Base-by-base conservation (phyloP, 177 flowering plant species). In the Vitis hybrid region DNA sequence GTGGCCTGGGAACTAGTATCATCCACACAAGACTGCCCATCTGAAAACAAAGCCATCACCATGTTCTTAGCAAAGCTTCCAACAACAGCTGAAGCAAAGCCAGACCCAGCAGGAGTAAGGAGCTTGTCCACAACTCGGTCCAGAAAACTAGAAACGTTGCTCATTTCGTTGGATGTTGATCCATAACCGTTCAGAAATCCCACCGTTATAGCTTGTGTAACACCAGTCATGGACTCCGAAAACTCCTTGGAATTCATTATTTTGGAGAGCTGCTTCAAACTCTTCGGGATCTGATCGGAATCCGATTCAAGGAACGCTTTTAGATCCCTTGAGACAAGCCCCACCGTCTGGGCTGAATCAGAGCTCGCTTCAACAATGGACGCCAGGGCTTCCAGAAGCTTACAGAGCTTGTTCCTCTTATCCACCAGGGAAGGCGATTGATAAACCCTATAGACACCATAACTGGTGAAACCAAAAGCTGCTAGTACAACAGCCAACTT, bases 1-100 rank as follows among this genome's bases (percentile, higher is more conserved):
- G 65, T 11, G 1, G 11, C 14, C 9, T 71, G 67, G 7, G 61
- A 67, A 13, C 52, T 60, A 51, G 54, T 13, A 61, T 41, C 7
- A 21, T 27, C 64, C 52, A 2, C 5, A 64, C 67, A 70, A 57
- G 60, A 49, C 9, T 67, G 30, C 4, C 32, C 62, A 24, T 55
- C 66, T 1, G 70, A 56, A 64, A 52, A 81, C 8, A 80, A 73
- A 0, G 70, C 87, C 80, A 84, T 64, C 1, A 84, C 87, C 82
- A 86, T 56, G 72, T 82, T 87, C 69, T 83, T 83, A 0, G 93
- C 86, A 59, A 89, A 84, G 70, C 89, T 89, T 35, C 93, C 93
- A 32, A 85, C 82, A 53, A 87, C 84, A 53, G 71, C 83, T 21
- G 93, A 87, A 63, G 84, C 91, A 79, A 89, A 87, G 67, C 87